Conservation (phyloP, 169 alveolate species). For the Theileria luwenshuni region DNA sequence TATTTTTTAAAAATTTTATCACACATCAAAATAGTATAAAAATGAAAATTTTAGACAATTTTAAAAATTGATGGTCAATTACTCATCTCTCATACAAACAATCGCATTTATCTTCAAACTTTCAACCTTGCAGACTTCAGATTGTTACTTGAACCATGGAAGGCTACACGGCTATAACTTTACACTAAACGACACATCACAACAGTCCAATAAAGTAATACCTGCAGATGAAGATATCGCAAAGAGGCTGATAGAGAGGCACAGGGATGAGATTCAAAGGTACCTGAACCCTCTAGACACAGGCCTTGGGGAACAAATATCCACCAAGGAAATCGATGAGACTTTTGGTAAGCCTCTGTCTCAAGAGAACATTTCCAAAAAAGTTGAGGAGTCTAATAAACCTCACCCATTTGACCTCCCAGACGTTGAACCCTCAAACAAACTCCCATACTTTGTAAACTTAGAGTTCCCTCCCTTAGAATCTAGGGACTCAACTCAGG, state of each 20-base stretch:
- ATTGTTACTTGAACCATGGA: slow-evolving; percentile 9
- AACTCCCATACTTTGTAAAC: slow-evolving; percentile 58
- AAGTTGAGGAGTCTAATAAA: slow-evolving; percentile 7
- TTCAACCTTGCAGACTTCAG: not conserved
- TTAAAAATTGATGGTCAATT: slow-evolving; percentile 13
- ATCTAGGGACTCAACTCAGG: too few species aligned
- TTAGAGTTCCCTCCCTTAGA: slow-evolving; percentile 33
- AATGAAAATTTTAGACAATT: too few species aligned
- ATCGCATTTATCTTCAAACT: not conserved
- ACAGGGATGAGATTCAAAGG: slow-evolving; percentile 20
- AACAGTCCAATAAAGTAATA: not conserved
- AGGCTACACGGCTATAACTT: not conserved
- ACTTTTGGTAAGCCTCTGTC: slow-evolving; percentile 55
- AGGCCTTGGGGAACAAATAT: slow-evolving; percentile 18
- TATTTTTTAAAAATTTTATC: too few species aligned
- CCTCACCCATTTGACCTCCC: slow-evolving; percentile 16
- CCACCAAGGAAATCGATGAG: slow-evolving; percentile 21
- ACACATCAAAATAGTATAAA: too few species aligned
- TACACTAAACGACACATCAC: not conserved
- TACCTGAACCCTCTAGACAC: slow-evolving; percentile 58
- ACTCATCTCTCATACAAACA: not conserved
- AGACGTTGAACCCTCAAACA: slow-evolving; percentile 40
- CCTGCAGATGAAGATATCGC: slow-evolving; percentile 39
- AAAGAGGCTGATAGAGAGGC: slow-evolving; percentile 24
- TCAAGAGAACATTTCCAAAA: slow-evolving; percentile 35